Evolutionary conservation across 192 early-diverging fungal genomes (phyloP).

Genomic region (Coemansia sp.): DNA sequence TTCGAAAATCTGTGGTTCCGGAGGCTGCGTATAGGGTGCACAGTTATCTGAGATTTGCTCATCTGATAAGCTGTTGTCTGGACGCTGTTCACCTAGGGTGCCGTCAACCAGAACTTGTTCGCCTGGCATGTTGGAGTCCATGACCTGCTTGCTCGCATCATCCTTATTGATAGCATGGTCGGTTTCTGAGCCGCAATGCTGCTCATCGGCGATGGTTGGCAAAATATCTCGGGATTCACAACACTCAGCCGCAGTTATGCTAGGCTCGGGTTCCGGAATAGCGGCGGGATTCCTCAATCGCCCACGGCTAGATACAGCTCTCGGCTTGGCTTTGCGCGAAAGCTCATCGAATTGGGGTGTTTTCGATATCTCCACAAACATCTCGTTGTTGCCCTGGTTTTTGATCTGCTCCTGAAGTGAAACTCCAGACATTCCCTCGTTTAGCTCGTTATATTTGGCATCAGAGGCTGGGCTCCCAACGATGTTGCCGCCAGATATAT

Average conservation of each 20-base stretch:
- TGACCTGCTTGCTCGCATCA: background rate
- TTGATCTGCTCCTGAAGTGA: background rate
- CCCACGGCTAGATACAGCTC: background rate
- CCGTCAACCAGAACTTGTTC: background rate
- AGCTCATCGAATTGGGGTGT: background rate
- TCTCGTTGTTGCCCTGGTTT: background rate
- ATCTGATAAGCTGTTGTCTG: background rate
- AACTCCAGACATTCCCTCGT: background rate
- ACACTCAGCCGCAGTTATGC: too few species aligned
- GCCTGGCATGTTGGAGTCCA: background rate
- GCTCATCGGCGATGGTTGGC: too few species aligned
- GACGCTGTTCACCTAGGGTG: too few species aligned
- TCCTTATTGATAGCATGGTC: too few species aligned
- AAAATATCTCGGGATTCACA: too few species aligned
- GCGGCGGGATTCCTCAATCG: too few species aligned
- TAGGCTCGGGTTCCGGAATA: too few species aligned
- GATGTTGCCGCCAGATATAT: background rate
- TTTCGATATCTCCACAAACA: background rate
- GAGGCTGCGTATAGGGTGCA: too few species aligned
- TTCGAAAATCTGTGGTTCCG: too few species aligned
- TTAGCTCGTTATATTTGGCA: background rate
- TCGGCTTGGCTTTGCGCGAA: background rate
- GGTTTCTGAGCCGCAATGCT: too few species aligned
- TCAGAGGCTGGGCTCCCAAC: background rate
- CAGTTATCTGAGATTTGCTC: background rate